phyloP scores from a whole-genome alignment of 2,329 filamentous ascomycete species.

The Plenodomus tracheiphilus region DNA sequence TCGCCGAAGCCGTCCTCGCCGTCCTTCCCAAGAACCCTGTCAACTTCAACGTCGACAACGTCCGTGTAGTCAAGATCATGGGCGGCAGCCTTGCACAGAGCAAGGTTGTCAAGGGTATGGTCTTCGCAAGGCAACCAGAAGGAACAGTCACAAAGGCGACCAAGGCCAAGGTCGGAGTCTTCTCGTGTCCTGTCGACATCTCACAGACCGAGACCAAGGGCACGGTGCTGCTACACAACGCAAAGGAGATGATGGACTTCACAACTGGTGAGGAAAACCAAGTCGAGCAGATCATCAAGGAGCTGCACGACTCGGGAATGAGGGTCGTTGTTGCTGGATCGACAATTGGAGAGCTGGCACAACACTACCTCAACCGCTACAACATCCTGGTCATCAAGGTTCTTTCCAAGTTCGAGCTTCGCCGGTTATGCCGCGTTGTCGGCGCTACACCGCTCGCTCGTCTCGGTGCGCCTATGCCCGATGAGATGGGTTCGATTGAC shows the following conservation, averaged over 20 bases:
- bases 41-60: constrained; percentile 99
- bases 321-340: constrained; percentile 90
- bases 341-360: constrained; percentile 90
- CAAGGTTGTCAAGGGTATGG: constrained; percentile 95
- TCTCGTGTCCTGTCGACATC: constrained; percentile 92
- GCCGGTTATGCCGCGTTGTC: constrained; percentile 91
- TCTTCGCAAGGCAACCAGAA: constrained; percentile 94
- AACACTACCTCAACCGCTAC: constrained; percentile 98
- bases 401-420: constrained; percentile 96
- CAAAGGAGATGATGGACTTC: constrained; percentile 98
- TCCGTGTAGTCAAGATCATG: constrained; percentile 99
- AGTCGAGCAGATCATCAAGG: constrained; percentile 89
- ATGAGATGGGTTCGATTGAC: constrained; percentile 96
- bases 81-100: constrained; percentile 93
- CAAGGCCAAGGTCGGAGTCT: constrained; percentile 96
- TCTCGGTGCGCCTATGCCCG: constrained; percentile 97
- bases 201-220: constrained; percentile 99
- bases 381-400: constrained; percentile 96
- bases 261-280: constrained; percentile 95
- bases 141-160: constrained; percentile 83
- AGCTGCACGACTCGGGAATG: constrained; percentile 90
- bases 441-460: constrained; percentile 95
- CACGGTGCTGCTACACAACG: constrained; percentile 93
- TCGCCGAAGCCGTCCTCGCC: constrained; percentile 80
- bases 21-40: constrained; percentile 93